A percentile compares a stretch with the other conserved stretches of the same genome.
Evolutionary conservation across 805 yeast species (phyloP).

Genomic region (Yamadazyma philogaea): DNA sequence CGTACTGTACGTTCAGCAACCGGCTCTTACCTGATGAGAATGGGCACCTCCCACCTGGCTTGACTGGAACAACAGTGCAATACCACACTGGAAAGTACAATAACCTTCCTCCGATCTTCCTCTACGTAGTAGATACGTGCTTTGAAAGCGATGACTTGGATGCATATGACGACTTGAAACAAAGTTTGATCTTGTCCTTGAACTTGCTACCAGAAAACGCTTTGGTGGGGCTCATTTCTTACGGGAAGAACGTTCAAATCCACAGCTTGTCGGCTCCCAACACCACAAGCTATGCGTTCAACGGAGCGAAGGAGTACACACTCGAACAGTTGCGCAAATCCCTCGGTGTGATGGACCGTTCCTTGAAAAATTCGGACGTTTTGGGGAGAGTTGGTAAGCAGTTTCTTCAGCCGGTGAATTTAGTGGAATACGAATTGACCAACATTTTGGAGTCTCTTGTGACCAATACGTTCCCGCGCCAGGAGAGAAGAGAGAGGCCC

Average conservation of each 20-base stretch:
- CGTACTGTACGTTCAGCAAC: constrained; percentile 74
- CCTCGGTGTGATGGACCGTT: constrained; percentile 34
- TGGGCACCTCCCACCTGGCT: constrained; percentile 61
- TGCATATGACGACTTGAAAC: constrained; percentile 79
- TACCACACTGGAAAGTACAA: constrained; percentile 80
- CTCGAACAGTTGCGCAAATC: constrained; percentile 62
- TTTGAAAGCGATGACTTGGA: constrained; percentile 76
- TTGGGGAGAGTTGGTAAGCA: constrained; percentile 16
- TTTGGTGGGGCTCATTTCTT: constrained; percentile 81
- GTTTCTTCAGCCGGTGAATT: constrained; percentile 72
- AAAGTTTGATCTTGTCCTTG: constrained; percentile 70
- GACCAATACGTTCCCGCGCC: constrained; percentile 60
- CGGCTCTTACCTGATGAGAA: constrained; percentile 47
- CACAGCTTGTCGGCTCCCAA: constrained; percentile 49
- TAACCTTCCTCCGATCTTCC: constrained; percentile 78
- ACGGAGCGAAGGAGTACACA: constrained; percentile 84
- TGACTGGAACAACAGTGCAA: constrained; percentile 74
- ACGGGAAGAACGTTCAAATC: constrained; percentile 85
- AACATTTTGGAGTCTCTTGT: constrained; percentile 76
- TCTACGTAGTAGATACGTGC: constrained; percentile 69
- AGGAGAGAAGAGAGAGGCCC: constrained; percentile 57
- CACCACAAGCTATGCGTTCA: constrained; percentile 54
- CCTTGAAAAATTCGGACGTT: constrained; percentile 27
- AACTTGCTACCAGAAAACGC: constrained; percentile 86
- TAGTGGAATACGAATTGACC: constrained; percentile 80